Conservation (phyloP, 345 rosid species). For the Aegle marmelos region DNA sequence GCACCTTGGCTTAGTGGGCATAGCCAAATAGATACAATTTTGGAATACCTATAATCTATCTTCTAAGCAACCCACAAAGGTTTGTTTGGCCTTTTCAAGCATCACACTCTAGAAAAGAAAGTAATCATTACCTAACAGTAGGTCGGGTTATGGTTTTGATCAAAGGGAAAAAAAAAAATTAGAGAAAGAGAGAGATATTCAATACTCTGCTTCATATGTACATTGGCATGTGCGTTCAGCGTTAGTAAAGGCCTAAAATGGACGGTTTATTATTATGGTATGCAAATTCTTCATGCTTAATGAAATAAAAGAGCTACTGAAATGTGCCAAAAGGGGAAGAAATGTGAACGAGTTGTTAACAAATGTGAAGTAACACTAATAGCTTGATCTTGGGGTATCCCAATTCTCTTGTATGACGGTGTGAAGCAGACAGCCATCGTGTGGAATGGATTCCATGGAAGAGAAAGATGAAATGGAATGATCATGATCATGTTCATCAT, state of each 20-base stretch:
- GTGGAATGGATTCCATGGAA: conserved; percentile 28
- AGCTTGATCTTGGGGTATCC: conserved; percentile 56
- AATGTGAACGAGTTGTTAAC: background rate
- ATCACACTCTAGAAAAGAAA: background rate
- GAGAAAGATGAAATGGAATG: conserved; percentile 27
- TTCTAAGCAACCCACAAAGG: conserved; percentile 3
- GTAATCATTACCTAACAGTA: background rate
- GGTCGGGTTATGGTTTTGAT: background rate
- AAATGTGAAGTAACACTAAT: conserved; percentile 9
- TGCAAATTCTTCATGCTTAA: background rate
- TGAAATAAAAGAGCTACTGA: background rate
- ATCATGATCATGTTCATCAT: conserved; percentile 25
- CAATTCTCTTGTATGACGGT: conserved; percentile 49
- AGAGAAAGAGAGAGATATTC: background rate
- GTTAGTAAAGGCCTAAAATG: background rate
- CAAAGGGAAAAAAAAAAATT: background rate
- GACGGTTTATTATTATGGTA: background rate
- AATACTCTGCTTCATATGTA: conserved; percentile 2
- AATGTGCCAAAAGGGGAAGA: background rate
- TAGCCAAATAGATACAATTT: background rate
- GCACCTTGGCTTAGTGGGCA: background rate
- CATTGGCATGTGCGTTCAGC: background rate
- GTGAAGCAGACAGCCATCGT: conserved; percentile 45
- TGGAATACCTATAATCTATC: background rate
- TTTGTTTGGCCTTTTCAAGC: conserved; percentile 11